Evolutionary conservation across 495 filamentous ascomycete species (phyloP).

Genomic region (Daldinia decipiens): DNA sequence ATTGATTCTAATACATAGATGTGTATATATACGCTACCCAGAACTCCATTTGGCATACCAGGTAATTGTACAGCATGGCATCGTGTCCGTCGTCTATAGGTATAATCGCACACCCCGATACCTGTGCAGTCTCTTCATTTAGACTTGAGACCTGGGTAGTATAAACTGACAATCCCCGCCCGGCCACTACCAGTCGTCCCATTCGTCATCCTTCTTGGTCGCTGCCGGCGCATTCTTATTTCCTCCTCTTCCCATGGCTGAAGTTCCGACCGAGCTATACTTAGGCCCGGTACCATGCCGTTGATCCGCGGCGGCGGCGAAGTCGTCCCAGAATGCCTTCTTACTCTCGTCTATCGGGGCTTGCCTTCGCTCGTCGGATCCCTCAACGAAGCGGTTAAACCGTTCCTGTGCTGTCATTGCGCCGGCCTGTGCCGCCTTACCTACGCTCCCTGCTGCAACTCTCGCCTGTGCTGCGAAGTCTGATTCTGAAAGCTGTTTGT

Average conservation of each 20-base stretch:
- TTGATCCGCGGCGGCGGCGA: constrained; percentile 65
- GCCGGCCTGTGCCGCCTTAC: constrained; percentile 67
- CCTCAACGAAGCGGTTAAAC: constrained; percentile 85
- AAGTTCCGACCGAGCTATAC: constrained; percentile 71
- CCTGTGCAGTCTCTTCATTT: constrained; percentile 7
- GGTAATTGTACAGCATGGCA: constrained; percentile 40
- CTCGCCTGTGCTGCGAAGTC: constrained; percentile 88
- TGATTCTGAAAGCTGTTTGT: constrained; percentile 76
- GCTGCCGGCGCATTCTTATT: constrained; percentile 50
- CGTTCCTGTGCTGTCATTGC: constrained; percentile 77
- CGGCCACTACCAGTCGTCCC: constrained; percentile 71
- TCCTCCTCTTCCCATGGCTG: constrained; percentile 71
- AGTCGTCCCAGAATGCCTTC: constrained; percentile 91
- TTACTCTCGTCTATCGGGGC: constrained; percentile 67
- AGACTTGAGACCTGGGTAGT: not conserved
- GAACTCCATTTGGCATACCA: constrained; percentile 32
- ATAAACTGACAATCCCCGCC: not conserved
- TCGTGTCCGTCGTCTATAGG: constrained; percentile 38
- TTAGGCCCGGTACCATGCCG: constrained; percentile 48
- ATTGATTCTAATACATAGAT: constrained; percentile 24
- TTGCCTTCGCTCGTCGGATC: constrained; percentile 48
- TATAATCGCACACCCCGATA: constrained; percentile 22
- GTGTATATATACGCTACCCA: constrained; percentile 39
- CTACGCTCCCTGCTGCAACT: constrained; percentile 71
- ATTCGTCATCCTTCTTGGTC: constrained; percentile 65